phyloP scores from a whole-genome alignment of 352 stramenopile species.

The Phytophthora ohioensis region DNA sequence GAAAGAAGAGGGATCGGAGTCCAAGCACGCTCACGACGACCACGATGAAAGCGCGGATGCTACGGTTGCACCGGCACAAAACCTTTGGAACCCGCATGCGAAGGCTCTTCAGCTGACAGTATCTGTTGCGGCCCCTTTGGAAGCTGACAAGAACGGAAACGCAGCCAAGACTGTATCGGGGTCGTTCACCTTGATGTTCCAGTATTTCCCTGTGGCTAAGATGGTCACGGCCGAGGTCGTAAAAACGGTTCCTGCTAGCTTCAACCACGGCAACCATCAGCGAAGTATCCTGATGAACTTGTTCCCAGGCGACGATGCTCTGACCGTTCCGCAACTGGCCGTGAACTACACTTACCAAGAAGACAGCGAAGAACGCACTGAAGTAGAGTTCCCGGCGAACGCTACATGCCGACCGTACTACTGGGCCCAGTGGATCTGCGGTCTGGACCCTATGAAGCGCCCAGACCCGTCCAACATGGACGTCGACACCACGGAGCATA shows the following conservation, averaged over 20 bases:
- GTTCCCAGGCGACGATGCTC: constrained; percentile 69
- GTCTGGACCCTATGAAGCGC: constrained; percentile 60
- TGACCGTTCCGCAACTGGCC: constrained; percentile 47
- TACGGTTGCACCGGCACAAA: constrained; percentile 26
- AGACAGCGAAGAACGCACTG: constrained; percentile 24
- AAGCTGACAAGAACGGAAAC: constrained; percentile 37
- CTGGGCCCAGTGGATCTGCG: constrained; percentile 84
- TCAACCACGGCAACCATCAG: constrained; percentile 25
- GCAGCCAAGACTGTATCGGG: constrained; percentile 34
- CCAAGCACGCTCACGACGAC: constrained; percentile 28
- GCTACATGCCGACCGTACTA: constrained; percentile 62
- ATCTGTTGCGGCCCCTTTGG: constrained; percentile 37
- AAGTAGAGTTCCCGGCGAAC: constrained; percentile 59
- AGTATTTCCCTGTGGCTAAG: constrained; percentile 64
- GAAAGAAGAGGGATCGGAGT: constrained; percentile 44
- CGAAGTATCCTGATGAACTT: constrained; percentile 61
- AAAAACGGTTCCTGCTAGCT: constrained; percentile 37
- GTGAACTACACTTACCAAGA: constrained; percentile 62
- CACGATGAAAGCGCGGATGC: constrained; percentile 35
- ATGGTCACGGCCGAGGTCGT: constrained; percentile 68
- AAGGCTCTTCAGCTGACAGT: constrained; percentile 69
- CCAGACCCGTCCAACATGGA: constrained; percentile 16
- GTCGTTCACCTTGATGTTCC: constrained; percentile 67
- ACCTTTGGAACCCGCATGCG: constrained; percentile 60
- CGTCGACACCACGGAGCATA: not conserved